These are phyloP conservation scores for Pythium apleroticum DNA, from an alignment of 352 stramenopile genomes.

Conservation along the genomic window DNA sequence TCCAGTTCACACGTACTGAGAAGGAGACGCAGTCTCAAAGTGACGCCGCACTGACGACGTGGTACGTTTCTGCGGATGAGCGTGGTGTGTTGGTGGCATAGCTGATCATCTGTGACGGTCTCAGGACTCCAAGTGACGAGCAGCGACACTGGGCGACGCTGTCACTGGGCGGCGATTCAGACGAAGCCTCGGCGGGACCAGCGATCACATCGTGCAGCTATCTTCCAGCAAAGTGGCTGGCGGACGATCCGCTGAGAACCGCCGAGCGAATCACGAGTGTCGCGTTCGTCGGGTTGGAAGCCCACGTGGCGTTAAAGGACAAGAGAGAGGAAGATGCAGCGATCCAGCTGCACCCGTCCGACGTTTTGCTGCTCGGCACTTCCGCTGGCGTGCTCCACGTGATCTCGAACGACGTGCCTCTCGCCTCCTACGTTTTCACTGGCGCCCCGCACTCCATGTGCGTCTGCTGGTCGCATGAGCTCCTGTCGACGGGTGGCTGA, in stretches of 20 bases:
- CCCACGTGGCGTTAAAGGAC: no score
- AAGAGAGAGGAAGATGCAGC: no score
- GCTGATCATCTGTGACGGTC: not conserved
- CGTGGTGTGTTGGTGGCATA: not conserved
- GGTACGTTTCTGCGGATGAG: not conserved
- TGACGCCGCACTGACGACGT: not conserved
- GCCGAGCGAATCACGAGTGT: slow-evolving; percentile 20
- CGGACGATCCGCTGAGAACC: not conserved
- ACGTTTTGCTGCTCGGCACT: slow-evolving; percentile 39
- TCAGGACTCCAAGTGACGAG: slow-evolving; percentile 4
- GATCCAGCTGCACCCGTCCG: slow-evolving; percentile 7
- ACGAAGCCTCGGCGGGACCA: no score
- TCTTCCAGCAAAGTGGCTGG: not conserved
- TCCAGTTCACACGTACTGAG: slow-evolving; percentile 10
- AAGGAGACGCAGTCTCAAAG: not conserved
- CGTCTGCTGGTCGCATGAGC: slow-evolving; percentile 2
- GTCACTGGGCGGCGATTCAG: not conserved
- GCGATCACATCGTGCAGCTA: slow-evolving; percentile 14
- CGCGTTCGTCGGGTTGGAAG: not conserved
- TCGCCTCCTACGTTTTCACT: slow-evolving; percentile 48
- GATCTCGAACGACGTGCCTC: slow-evolving; percentile 40
- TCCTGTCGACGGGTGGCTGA: not conserved
- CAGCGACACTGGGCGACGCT: slow-evolving; percentile 13
- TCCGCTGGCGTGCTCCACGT: slow-evolving; percentile 48
- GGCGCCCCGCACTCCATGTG: slow-evolving; percentile 47